These are phyloP conservation scores for Metschnikowia continentalis DNA, from an alignment of 805 yeast species.

Conservation along the genomic window DNA sequence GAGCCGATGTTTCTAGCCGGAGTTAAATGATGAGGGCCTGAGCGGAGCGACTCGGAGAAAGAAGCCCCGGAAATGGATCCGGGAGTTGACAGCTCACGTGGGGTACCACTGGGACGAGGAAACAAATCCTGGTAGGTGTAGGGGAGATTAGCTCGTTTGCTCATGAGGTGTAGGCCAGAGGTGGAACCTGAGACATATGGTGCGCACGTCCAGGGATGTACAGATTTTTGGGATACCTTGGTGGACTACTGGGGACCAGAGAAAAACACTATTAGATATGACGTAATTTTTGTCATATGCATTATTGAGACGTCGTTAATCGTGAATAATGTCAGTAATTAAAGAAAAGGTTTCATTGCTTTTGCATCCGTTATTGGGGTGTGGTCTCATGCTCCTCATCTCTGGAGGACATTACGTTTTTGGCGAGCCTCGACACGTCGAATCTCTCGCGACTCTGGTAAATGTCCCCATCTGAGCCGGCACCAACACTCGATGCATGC, in stretches of 20 bases:
- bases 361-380: not conserved
- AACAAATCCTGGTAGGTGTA: conserved; percentile 42
- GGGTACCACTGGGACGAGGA: conserved; percentile 23
- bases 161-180: conserved; percentile 19
- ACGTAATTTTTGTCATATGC: no score
- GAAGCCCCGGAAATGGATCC: conserved; percentile 24
- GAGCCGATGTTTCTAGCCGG: conserved; percentile 12
- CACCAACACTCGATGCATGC: not conserved
- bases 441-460: not conserved
- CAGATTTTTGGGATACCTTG: not conserved
- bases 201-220: not conserved
- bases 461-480: not conserved
- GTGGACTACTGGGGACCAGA: no score
- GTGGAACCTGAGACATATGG: not conserved
- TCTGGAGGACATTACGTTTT: not conserved
- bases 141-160: conserved; percentile 37
- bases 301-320: no score
- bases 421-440: not conserved
- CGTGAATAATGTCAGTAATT: not conserved
- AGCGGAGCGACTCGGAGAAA: conserved; percentile 16
- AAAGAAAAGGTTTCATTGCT: no score
- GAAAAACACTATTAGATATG: no score
- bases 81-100: conserved; percentile 15
- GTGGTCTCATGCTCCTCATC: not conserved
- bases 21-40: conserved; percentile 14